These are phyloP conservation scores for Fusarium sarcochroum DNA, from an alignment of 2,329 filamentous ascomycete genomes.

Conservation along the genomic window DNA sequence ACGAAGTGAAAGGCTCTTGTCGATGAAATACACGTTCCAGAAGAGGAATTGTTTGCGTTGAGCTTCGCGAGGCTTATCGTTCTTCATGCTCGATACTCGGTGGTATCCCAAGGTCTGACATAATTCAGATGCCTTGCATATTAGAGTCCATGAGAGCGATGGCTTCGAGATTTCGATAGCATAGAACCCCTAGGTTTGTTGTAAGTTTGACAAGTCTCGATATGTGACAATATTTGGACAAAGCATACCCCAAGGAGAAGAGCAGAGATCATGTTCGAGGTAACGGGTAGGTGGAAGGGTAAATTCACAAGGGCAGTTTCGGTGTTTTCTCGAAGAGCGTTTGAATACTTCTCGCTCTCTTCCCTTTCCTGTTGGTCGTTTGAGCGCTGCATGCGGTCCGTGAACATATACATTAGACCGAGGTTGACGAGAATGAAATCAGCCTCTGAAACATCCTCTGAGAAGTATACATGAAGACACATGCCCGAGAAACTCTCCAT, in stretches of 20 bases:
- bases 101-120: constrained; percentile 53
- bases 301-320: constrained; percentile 52
- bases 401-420: constrained; percentile 51
- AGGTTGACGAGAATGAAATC: constrained; percentile 54
- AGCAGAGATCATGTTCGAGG: constrained; percentile 46
- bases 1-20: constrained; percentile 68
- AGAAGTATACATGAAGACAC: constrained; percentile 53
- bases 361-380: constrained; percentile 39
- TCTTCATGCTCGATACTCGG: constrained; percentile 46
- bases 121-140: constrained; percentile 52
- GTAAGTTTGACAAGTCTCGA: constrained; percentile 1
- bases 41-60: constrained; percentile 60
- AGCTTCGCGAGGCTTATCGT: constrained; percentile 31
- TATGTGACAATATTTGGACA: not conserved
- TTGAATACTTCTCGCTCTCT: constrained; percentile 43
- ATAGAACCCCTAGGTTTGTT: constrained; percentile 47
- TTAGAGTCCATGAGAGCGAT: constrained; percentile 50
- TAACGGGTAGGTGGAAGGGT: constrained; percentile 52
- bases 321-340: constrained; percentile 49
- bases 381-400: constrained; percentile 38
- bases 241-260: constrained; percentile 44
- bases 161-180: constrained; percentile 53
- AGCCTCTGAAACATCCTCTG: constrained; percentile 50
- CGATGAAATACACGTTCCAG: constrained; percentile 70
- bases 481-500: constrained; percentile 51